Percentiles rank a stretch among this genome's conserved stretches.
Conservation (phyloP, 164 flowering plant genomes). For the Annona cherimola region DNA sequence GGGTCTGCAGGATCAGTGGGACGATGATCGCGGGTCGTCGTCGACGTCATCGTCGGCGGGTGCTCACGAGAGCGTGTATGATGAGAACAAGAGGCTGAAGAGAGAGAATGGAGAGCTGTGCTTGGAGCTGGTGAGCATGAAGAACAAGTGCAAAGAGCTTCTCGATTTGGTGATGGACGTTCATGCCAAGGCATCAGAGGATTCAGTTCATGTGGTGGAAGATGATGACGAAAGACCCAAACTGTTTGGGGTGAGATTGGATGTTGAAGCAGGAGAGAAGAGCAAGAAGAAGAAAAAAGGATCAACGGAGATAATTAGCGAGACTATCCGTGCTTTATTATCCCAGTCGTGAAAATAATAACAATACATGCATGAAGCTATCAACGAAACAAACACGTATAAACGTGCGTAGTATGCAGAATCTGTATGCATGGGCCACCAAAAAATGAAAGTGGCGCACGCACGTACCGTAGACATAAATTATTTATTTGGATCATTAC, state of each 20-base stretch:
- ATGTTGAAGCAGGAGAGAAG: slow-evolving; percentile 35
- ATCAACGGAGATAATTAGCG: slow-evolving; percentile 15
- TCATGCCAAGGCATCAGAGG: slow-evolving; percentile 16
- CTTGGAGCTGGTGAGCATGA: slow-evolving; percentile 48
- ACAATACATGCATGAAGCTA: neutral
- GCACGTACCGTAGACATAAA: too few relatives aligned
- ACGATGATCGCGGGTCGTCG: slow-evolving; percentile 50
- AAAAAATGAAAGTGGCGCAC: neutral
- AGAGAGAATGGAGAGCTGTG: slow-evolving; percentile 47
- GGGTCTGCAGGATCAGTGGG: neutral
- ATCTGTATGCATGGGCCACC: neutral
- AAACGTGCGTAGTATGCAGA: too few relatives aligned
- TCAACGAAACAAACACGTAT: neutral
- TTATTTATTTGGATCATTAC: too few relatives aligned
- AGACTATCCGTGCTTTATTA: slow-evolving; percentile 24
- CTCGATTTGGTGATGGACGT: slow-evolving; percentile 39
- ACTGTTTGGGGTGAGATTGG: slow-evolving; percentile 72
- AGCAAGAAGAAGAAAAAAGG: slow-evolving; percentile 18
- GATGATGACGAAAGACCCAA: slow-evolving; percentile 37
- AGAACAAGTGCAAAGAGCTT: slow-evolving; percentile 60
- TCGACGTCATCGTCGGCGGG: slow-evolving; percentile 54
- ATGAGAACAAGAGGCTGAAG: slow-evolving; percentile 65
- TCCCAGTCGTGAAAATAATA: slow-evolving; percentile 35
- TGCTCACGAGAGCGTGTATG: slow-evolving; percentile 32
- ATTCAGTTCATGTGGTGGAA: slow-evolving; percentile 12